A percentile compares a stretch with the other conserved stretches of the same genome.
These are phyloP conservation scores for Beauveria rudraprayagi DNA, from an alignment of 2,329 filamentous ascomycete genomes.

Conservation along the genomic window DNA sequence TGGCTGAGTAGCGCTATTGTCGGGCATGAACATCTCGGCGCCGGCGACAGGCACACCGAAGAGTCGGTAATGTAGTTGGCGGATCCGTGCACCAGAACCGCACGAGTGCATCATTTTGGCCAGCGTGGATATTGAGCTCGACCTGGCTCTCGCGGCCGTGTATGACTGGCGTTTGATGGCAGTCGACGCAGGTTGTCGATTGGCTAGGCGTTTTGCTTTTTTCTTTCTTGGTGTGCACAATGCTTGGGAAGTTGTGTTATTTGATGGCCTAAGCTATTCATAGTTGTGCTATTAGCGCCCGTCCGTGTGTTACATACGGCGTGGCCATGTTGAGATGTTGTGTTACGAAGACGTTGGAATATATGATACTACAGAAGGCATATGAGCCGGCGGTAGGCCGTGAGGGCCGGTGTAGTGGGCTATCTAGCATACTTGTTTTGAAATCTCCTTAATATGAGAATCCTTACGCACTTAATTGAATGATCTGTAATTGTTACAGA, in stretches of 20 bases:
- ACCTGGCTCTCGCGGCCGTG: background rate
- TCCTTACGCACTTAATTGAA: background rate
- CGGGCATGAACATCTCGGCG: background rate
- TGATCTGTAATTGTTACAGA: background rate
- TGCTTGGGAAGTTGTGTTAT: background rate
- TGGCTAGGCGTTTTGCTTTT: slow-evolving; percentile 6
- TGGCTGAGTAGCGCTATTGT: background rate
- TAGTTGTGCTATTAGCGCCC: background rate
- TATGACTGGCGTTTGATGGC: slow-evolving; percentile 4
- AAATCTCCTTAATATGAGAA: slow-evolving; percentile 7
- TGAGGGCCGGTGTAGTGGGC: background rate
- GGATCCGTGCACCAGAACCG: background rate
- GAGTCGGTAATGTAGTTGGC: background rate
- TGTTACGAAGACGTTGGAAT: slow-evolving; percentile 3
- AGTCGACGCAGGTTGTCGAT: slow-evolving; percentile 4
- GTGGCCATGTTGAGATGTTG: slow-evolving; percentile 4
- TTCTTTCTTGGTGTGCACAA: background rate
- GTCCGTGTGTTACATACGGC: background rate
- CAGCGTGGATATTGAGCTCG: background rate
- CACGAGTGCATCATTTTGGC: slow-evolving; percentile 3
- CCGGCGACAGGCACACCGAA: background rate
- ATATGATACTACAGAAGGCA: slow-evolving; percentile 4
- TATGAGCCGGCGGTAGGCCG: background rate
- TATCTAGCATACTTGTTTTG: slow-evolving; percentile 3
- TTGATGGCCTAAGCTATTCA: background rate